These are phyloP conservation scores for Entomortierella beljakovae DNA, from an alignment of 192 early-diverging fungal species.

Conservation along the genomic window DNA sequence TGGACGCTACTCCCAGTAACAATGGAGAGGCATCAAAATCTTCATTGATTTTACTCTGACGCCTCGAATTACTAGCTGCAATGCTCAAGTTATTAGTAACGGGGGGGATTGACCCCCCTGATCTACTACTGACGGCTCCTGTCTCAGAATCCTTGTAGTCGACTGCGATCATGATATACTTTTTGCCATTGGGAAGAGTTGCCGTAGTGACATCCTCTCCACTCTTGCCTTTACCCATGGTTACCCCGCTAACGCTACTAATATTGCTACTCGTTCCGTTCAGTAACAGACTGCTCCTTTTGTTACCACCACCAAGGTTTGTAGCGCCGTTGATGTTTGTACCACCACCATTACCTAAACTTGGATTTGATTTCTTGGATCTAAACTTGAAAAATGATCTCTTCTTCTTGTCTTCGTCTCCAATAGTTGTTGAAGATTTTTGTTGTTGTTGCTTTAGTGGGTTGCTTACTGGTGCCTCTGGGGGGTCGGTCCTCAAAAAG, in stretches of 20 bases:
- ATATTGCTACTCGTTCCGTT: slow-evolving; percentile 17
- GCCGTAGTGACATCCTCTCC: slow-evolving; percentile 12
- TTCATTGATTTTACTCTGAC: slow-evolving; percentile 22
- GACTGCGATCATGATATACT: slow-evolving; percentile 51
- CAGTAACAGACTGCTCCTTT: not conserved
- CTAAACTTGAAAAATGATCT: slow-evolving; percentile 17
- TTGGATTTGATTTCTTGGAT: slow-evolving; percentile 22
- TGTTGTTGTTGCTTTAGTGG: not conserved
- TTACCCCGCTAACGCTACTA: slow-evolving; percentile 1
- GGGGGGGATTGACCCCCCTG: not conserved
- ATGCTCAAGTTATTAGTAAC: slow-evolving; percentile 11
- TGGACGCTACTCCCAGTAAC: slow-evolving; percentile 5
- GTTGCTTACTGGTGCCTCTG: not conserved
- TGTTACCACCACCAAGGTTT: not conserved
- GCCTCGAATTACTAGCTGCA: slow-evolving; percentile 5
- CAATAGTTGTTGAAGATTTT: not conserved
- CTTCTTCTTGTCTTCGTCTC: slow-evolving; percentile 46
- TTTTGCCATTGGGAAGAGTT: slow-evolving; percentile 31
- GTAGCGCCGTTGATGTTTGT: no score
- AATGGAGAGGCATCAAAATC: slow-evolving; percentile 1
- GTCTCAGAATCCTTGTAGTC: slow-evolving; percentile 22
- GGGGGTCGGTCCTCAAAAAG: slow-evolving; percentile 40
- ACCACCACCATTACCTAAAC: not conserved
- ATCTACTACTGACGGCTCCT: not conserved
- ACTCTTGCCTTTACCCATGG: slow-evolving; percentile 12